Evolutionary conservation across 148 eudicot species (phyloP), one percentile per base, ranked within the genome.

Genomic region (Arctostaphylos glauca): DNA sequence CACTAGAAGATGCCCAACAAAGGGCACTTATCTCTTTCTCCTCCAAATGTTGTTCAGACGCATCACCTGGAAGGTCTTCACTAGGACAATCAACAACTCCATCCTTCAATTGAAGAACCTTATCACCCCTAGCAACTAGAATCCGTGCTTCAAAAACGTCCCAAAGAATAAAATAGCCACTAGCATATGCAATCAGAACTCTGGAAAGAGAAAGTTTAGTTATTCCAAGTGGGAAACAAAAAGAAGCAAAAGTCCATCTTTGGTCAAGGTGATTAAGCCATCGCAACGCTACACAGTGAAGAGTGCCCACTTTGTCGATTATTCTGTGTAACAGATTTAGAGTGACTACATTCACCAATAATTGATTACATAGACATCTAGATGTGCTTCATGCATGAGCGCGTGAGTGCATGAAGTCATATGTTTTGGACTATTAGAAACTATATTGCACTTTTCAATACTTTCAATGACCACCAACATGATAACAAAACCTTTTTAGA

Each of bases 21-120:
- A 90, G 90, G 79, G 94, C 91, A 86, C 92, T 90, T 83, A 93
- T 91, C 85, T 93, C 94, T 88, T 93, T 93, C 83, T 90, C 94
- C 79, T 86, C 88, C 86, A 91, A 74, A 58, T 81, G 72, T 72
- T 84, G 80, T 81, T 86, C 89, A 87, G 81, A 81, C 59, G 77
- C 80, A 75, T 81, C 85, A 62, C 86, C 87, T 47, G 74, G 82
- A 64, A 77, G 82, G 77, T 74, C 86, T 16, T 80, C 82, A 80
- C 80, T 83, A 71, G 90, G 82, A 85, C 85, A 81, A 82, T 88
- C 86, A 79, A 83, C 82, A 81, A 84, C 66, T 67, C 81, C 60
- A 50, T 84, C 90, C 83, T 91, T 91, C 83, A 91, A 72, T 54
- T 84, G 86, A 55, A 93, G 91, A 87, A 87, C 91, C 81, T 86